These are phyloP conservation scores for Torulaspora delbrueckii DNA, from an alignment of 805 yeast genomes.

Conservation along the genomic window DNA sequence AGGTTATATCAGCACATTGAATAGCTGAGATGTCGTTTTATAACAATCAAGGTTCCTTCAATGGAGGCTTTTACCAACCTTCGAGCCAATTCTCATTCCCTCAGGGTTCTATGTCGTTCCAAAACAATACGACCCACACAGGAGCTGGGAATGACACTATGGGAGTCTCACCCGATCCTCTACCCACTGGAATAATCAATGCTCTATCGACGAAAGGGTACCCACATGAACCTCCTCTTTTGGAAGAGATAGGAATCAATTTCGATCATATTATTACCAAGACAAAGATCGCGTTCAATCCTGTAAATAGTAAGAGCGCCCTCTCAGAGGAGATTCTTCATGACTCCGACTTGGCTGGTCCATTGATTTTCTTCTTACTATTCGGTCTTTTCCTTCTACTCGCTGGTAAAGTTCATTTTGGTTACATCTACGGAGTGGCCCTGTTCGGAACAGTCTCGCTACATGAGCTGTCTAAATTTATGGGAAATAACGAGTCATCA, in stretches of 20 bases:
- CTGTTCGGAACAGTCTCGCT: constrained; percentile 81
- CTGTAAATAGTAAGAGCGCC: constrained; percentile 46
- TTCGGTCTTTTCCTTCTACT: constrained; percentile 79
- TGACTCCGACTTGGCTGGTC: constrained; percentile 94
- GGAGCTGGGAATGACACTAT: constrained; percentile 14
- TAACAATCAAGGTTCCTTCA: constrained; percentile 6
- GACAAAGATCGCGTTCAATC: constrained; percentile 82
- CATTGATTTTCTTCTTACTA: constrained; percentile 77
- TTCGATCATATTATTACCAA: constrained; percentile 80
- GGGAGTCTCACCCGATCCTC: constrained; percentile 33
- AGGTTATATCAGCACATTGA: neutral
- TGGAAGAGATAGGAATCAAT: constrained; percentile 91
- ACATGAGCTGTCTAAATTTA: constrained; percentile 78
- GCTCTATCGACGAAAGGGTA: constrained; percentile 93
- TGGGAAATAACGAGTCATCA: constrained; percentile 54
- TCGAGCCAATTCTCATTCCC: constrained; percentile 30
- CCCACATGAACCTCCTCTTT: constrained; percentile 87
- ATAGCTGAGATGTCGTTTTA: constrained; percentile 15
- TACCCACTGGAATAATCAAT: constrained; percentile 75
- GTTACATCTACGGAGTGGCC: constrained; percentile 95
- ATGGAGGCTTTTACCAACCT: constrained; percentile 24
- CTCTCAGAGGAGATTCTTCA: constrained; percentile 71
- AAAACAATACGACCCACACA: constrained; percentile 15
- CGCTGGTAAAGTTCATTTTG: constrained; percentile 93
- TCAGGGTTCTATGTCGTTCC: constrained; percentile 38